Percentiles rank a stretch among this genome's conserved stretches.
These are phyloP conservation scores for Orbilia quercus DNA, from an alignment of 2,329 filamentous ascomycete genomes.

Conservation along the genomic window DNA sequence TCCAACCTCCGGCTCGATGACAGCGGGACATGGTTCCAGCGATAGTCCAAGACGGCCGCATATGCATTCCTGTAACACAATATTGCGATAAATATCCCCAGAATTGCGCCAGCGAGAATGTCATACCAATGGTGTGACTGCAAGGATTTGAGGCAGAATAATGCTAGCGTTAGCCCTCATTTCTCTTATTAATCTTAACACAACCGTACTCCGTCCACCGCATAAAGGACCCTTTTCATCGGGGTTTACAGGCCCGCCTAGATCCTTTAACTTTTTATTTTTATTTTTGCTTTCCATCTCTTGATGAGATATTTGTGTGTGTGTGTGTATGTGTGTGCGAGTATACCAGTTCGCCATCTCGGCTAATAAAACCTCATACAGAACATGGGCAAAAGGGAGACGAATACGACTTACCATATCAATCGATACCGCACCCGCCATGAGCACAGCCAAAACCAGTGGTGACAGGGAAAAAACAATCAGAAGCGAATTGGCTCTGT, in stretches of 20 bases:
- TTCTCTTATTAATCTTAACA: not conserved
- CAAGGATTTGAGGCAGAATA: slow-evolving; percentile 28
- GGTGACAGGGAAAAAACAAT: slow-evolving; percentile 31
- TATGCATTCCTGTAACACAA: slow-evolving; percentile 29
- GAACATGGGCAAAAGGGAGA: slow-evolving; percentile 35
- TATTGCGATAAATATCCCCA: slow-evolving; percentile 36
- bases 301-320: not conserved
- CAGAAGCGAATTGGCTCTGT: slow-evolving; percentile 31
- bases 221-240: not conserved
- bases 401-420: slow-evolving; percentile 43
- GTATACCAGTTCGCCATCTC: slow-evolving; percentile 40
- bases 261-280: not conserved
- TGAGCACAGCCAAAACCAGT: slow-evolving; percentile 19
- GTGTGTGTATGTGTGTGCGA: not conserved
- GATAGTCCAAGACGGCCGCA: slow-evolving; percentile 20
- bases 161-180: not conserved
- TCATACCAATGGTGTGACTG: slow-evolving; percentile 43
- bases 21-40: slow-evolving; percentile 38
- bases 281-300: not conserved
- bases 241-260: not conserved
- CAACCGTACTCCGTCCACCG: not conserved
- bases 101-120: slow-evolving; percentile 34
- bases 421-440: slow-evolving; percentile 37
- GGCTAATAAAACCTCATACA: slow-evolving; percentile 42
- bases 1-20: slow-evolving; percentile 25